Percentiles rank a stretch among this genome's conserved stretches.
These are phyloP conservation scores for Drechslerella coelobrocha DNA, from an alignment of 2,329 filamentous ascomycete genomes.

Conservation along the genomic window DNA sequence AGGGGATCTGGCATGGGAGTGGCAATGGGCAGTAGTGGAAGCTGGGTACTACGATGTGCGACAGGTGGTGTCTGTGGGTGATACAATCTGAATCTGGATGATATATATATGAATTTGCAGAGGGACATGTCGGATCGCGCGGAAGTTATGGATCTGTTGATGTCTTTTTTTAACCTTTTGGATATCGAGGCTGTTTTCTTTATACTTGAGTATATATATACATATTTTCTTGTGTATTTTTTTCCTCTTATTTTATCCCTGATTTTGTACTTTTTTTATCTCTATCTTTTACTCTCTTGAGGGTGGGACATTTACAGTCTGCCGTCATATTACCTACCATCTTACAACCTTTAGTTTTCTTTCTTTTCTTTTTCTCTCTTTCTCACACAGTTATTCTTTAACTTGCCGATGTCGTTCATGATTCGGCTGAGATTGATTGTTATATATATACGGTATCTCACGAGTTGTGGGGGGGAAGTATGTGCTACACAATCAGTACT, in stretches of 20 bases:
- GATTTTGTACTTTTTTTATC: neutral
- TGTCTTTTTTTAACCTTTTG: no score
- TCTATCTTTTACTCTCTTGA: constrained; percentile 2
- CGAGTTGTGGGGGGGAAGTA: no score
- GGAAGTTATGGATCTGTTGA: no score
- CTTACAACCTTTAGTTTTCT: neutral
- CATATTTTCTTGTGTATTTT: constrained; percentile 1
- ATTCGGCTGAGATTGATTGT: no score
- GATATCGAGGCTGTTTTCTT: neutral
- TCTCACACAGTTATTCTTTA: no score
- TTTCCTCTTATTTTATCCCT: neutral
- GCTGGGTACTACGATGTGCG: neutral
- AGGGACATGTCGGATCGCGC: no score
- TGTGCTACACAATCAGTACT: no score
- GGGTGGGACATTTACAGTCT: no score
- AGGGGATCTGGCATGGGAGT: constrained; percentile 48
- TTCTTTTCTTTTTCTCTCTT: neutral
- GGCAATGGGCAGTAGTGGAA: constrained; percentile 36
- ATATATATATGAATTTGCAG: constrained; percentile 36
- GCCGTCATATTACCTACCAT: no score
- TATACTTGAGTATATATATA: neutral
- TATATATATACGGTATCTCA: no score
- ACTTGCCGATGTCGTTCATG: no score
- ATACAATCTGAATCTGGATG: no score
- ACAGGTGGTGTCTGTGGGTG: neutral